Evolutionary conservation across 139 green algal genomes (phyloP), one percentile per base, ranked within the genome.

Genomic region (Tetraselmis chui): DNA sequence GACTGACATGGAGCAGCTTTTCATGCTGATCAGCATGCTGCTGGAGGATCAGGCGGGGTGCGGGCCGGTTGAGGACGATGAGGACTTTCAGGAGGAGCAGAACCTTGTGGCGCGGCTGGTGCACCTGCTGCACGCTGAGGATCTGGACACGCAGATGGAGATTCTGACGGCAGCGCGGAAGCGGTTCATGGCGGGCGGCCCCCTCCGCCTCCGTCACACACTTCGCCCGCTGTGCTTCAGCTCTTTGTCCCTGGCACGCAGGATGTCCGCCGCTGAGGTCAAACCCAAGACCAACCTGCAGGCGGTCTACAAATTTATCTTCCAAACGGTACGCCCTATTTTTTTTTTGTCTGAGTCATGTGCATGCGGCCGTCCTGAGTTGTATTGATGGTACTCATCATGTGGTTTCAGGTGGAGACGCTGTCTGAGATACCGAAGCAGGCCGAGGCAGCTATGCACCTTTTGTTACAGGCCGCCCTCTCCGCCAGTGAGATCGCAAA

Each of bases 61-160:
- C n/a, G 83, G 84, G 2, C 89, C 88, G 0, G 85, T 90, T 1
- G 76, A 90, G 76, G 92, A 96, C 77, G 93, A 95, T 1, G 93
- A 95, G 80, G 87, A 92, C 28, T 88, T 98, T 59, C 90, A 91
- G 30, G 93, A 98, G 78, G 94, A 98, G 89, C 93, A 97, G 86
- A 85, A 89, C 27, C 85, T 98, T 79, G 89, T 99, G 58, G 94
- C 96, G 23, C 90, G 93, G 1, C 86, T 99, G 81, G 86, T 99
- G 82, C 95, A 98, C 87, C 83, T 87, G 81, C 87, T 99, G 45
- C 29, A 32, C 28, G 81, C 80, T 0, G 79, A 85, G 2, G 83
- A 95, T 77, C 83, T 84, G 1, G 90, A 89, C 29, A 85, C 82
- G 31, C 91, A 95, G 77, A 93, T 93, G 77, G 82, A 78, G 18